These are phyloP conservation scores for Ogataea zsoltii DNA, from an alignment of 805 yeast species.

Conservation along the genomic window DNA sequence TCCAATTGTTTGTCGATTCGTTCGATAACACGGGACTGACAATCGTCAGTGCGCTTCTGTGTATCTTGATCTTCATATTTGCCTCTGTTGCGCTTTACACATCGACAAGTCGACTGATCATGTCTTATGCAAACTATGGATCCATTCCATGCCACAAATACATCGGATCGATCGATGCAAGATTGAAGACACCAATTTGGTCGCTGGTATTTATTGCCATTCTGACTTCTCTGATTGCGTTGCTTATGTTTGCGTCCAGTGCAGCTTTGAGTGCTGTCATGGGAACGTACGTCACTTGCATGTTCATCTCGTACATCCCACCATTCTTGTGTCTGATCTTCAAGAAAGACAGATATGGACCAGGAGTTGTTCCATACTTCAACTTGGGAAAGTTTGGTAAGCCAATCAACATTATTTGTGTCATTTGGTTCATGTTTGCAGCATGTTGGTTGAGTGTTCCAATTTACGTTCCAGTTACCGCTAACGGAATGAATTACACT, in stretches of 20 bases:
- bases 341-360: slow-evolving; percentile 4
- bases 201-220: neutral
- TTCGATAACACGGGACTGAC: slow-evolving; percentile 2
- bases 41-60: neutral
- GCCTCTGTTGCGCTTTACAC: slow-evolving; percentile 2
- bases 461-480: slow-evolving; percentile 18
- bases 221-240: neutral
- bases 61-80: neutral
- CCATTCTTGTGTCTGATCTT: neutral
- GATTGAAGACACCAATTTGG: slow-evolving; percentile 3
- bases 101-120: neutral
- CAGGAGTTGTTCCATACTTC: slow-evolving; percentile 1
- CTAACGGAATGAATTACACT: slow-evolving; percentile 28
- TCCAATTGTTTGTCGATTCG: slow-evolving; percentile 1
- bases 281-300: slow-evolving; percentile 2
- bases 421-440: slow-evolving; percentile 25
- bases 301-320: slow-evolving; percentile 1
- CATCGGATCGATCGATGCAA: neutral
- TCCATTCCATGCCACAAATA: slow-evolving; percentile 1
- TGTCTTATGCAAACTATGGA: slow-evolving; percentile 1
- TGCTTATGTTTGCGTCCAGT: slow-evolving; percentile 4
- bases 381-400: slow-evolving; percentile 23
- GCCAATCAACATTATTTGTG: slow-evolving; percentile 21
- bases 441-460: slow-evolving; percentile 27
- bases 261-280: slow-evolving; percentile 3